These are phyloP conservation scores for Aspergillus sclerotioniger DNA, from an alignment of 495 filamentous ascomycete genomes.

Conservation along the genomic window DNA sequence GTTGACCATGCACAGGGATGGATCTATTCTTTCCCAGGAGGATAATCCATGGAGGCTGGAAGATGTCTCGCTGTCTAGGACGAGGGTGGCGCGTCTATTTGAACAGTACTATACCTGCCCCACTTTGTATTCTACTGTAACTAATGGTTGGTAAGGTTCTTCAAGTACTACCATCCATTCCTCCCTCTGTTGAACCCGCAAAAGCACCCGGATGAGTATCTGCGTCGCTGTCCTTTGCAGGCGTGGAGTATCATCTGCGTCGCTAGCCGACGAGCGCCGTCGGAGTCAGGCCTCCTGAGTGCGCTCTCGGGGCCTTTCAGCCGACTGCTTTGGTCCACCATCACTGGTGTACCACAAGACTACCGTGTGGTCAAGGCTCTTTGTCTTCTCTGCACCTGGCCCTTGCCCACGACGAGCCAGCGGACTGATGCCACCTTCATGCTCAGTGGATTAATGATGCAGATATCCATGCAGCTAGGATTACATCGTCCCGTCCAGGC, in stretches of 20 bases:
- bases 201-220: constrained; percentile 72
- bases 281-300: constrained; percentile 66
- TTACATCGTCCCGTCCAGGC: constrained; percentile 87
- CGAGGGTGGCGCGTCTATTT: constrained; percentile 40
- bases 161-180: constrained; percentile 79
- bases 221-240: constrained; percentile 69
- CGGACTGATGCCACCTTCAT: constrained; percentile 87
- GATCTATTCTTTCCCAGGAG: constrained; percentile 42
- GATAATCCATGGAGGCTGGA: constrained; percentile 42
- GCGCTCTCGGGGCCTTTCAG: constrained; percentile 71
- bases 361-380: constrained; percentile 88
- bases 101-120: constrained; percentile 36
- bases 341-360: constrained; percentile 77
- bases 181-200: constrained; percentile 74
- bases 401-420: constrained; percentile 81
- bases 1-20: constrained; percentile 39
- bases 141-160: constrained; percentile 52
- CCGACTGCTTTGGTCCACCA: constrained; percentile 74
- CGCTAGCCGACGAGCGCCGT: constrained; percentile 70
- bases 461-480: constrained; percentile 86
- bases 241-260: constrained; percentile 87
- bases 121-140: background rate
- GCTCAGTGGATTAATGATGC: constrained; percentile 89
- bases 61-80: constrained; percentile 40
- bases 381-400: constrained; percentile 89